Evolutionary conservation across 202 grass and related monocot genomes (phyloP).

Genomic region (Zizania palustris): DNA sequence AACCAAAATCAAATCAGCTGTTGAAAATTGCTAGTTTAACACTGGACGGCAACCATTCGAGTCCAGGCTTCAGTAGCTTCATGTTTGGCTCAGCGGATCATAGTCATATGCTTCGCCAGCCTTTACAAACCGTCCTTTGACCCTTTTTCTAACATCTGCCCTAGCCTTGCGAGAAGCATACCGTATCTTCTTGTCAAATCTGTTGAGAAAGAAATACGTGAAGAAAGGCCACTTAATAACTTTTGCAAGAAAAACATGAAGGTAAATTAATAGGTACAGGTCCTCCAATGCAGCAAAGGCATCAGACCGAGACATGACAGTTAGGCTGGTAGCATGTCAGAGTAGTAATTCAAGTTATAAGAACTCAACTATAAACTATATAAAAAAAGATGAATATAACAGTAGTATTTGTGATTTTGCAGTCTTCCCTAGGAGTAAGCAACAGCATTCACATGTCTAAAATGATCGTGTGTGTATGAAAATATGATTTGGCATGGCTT

Average conservation of each 20-base stretch:
- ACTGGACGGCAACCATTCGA: conserved; percentile 15
- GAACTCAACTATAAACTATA: neutral
- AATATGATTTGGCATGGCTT: conserved; percentile 16
- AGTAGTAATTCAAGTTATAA: no score
- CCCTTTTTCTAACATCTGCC: conserved; percentile 86
- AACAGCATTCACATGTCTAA: neutral
- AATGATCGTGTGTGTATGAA: neutral
- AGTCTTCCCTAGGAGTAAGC: neutral
- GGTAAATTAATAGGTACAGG: no score
- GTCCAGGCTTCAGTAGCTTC: conserved; percentile 68
- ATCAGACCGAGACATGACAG: neutral
- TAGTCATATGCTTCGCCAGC: conserved; percentile 98
- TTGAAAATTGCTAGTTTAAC: conserved; percentile 37
- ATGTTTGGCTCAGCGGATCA: conserved; percentile 79
- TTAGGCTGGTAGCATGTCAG: conserved; percentile 4
- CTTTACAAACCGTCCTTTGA: conserved; percentile 95
- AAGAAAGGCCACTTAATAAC: conserved; percentile 28
- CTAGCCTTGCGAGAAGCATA: conserved; percentile 97
- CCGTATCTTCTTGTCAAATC: conserved; percentile 99
- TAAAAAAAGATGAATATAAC: neutral
- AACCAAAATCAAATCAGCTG: conserved; percentile 41
- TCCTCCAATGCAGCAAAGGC: no score
- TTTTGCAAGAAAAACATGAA: neutral
- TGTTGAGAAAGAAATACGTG: conserved; percentile 39
- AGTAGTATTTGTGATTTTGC: neutral